Evolutionary conservation across 306 rosid genomes (phyloP).

Genomic region (Pyrus betulifolia): DNA sequence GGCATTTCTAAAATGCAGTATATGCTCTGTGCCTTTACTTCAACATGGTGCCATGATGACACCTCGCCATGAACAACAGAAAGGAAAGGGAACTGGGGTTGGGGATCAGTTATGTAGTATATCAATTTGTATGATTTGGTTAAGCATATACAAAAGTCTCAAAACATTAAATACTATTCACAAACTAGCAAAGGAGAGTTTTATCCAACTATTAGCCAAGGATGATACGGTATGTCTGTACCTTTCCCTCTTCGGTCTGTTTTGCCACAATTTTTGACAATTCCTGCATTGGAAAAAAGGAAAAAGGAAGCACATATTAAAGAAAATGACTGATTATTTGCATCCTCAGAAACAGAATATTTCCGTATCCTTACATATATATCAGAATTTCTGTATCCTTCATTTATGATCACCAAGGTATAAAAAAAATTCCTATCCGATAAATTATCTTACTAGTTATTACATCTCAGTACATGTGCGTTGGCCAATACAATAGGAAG

Average conservation of each 20-base stretch:
- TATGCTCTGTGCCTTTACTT: not conserved
- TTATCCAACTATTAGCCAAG: conserved; percentile 14
- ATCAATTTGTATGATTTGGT: conserved; percentile 6
- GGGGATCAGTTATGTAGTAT: not conserved
- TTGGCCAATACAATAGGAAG: not conserved
- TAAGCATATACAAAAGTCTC: not conserved
- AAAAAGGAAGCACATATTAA: not conserved
- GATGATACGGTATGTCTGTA: conserved; percentile 14
- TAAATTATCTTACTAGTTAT: not conserved
- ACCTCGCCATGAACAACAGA: not conserved
- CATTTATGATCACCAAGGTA: not conserved
- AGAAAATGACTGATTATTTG: not conserved
- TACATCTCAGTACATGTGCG: not conserved
- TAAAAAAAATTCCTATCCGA: not conserved
- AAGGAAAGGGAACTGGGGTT: not conserved
- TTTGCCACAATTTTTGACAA: conserved; percentile 74
- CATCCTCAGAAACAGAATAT: not conserved
- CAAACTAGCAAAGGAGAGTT: conserved; percentile 10
- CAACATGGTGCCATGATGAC: not conserved
- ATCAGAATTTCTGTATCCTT: not conserved
- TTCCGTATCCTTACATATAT: not conserved
- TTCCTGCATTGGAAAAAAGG: conserved; percentile 40
- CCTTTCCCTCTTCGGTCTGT: conserved; percentile 98
- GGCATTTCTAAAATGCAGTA: not conserved
- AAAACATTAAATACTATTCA: not conserved